Evolutionary conservation across 1,284 basidiomycete genomes (phyloP).

Genomic region (Cystobasidium sp.): DNA sequence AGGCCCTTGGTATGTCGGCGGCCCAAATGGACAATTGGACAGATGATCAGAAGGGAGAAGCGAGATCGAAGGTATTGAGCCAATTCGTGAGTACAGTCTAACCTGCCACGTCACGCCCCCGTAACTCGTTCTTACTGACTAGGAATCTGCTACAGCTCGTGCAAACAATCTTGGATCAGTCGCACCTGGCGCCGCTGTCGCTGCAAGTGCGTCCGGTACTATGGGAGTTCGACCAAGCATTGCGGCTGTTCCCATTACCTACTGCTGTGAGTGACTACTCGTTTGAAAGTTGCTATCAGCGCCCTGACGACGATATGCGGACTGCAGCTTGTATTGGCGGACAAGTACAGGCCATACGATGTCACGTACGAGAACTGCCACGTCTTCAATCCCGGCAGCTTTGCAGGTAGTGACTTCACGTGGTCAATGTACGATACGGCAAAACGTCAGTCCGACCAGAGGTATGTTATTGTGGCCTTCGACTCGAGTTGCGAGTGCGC

Average conservation of each 20-base stretch:
- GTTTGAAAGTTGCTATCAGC: background rate
- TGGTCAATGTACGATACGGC: constrained; percentile 41
- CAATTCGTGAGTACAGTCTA: constrained; percentile 33
- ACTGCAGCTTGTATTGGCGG: constrained; percentile 84
- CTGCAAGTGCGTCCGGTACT: constrained; percentile 82
- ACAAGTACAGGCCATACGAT: constrained; percentile 94
- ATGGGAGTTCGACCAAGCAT: constrained; percentile 87
- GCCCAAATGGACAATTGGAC: background rate
- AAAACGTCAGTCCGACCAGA: constrained; percentile 13
- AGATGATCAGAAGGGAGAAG: constrained; percentile 34
- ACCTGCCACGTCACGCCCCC: too few relatives aligned
- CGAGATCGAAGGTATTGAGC: constrained; percentile 34
- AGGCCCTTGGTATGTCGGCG: constrained; percentile 19
- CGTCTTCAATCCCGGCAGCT: constrained; percentile 89
- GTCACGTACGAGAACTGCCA: constrained; percentile 98
- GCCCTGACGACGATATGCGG: background rate
- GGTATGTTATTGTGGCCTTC: background rate
- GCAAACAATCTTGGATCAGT: constrained; percentile 56
- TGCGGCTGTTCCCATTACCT: constrained; percentile 93
- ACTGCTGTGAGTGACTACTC: constrained; percentile 69
- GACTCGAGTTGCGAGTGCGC: background rate
- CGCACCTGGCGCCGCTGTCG: constrained; percentile 82
- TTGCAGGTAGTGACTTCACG: constrained; percentile 40
- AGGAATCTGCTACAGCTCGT: constrained; percentile 48
- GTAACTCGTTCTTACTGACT: too few relatives aligned